Evolutionary conservation across 2,329 filamentous ascomycete genomes (phyloP).

Genomic region (Dendrostoma leiphaemia): DNA sequence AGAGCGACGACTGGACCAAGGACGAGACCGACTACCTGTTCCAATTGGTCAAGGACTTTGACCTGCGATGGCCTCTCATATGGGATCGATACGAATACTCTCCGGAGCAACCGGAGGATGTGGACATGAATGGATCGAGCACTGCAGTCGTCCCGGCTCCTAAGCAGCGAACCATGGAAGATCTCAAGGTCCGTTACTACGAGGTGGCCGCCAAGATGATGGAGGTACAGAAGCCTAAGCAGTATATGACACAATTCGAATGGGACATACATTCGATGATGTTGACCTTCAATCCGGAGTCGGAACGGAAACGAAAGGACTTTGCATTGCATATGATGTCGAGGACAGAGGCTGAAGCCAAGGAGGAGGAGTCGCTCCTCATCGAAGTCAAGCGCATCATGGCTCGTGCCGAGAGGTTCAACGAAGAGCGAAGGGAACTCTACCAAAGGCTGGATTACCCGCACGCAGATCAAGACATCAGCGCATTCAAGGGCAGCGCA

Average conservation of each 20-base stretch:
- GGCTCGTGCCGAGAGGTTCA: slow-evolving; percentile 79
- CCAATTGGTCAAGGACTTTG: slow-evolving; percentile 70
- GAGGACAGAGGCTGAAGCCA: slow-evolving; percentile 80
- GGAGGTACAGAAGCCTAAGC: slow-evolving; percentile 73
- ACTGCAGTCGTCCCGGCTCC: slow-evolving; percentile 54
- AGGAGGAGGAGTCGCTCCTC: slow-evolving; percentile 86
- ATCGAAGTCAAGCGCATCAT: slow-evolving; percentile 91
- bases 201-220: slow-evolving; percentile 80
- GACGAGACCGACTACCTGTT: slow-evolving; percentile 94
- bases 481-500: slow-evolving; percentile 13
- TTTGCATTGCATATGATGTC: slow-evolving; percentile 78
- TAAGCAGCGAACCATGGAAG: slow-evolving; percentile 72
- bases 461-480: slow-evolving; percentile 66
- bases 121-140: slow-evolving; percentile 43
- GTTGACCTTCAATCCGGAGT: slow-evolving; percentile 77
- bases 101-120: slow-evolving; percentile 42
- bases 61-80: slow-evolving; percentile 87
- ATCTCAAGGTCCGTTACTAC: slow-evolving; percentile 90
- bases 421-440: slow-evolving; percentile 83
- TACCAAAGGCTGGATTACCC: slow-evolving; percentile 87
- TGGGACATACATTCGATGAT: slow-evolving; percentile 82
- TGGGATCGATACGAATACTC: slow-evolving; percentile 87
- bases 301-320: slow-evolving; percentile 78
- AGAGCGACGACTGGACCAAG: slow-evolving; percentile 78
- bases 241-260: slow-evolving; percentile 84